Evolutionary conservation across 2,329 filamentous ascomycete species (phyloP).

Genomic region (Drechslerella coelobrocha): DNA sequence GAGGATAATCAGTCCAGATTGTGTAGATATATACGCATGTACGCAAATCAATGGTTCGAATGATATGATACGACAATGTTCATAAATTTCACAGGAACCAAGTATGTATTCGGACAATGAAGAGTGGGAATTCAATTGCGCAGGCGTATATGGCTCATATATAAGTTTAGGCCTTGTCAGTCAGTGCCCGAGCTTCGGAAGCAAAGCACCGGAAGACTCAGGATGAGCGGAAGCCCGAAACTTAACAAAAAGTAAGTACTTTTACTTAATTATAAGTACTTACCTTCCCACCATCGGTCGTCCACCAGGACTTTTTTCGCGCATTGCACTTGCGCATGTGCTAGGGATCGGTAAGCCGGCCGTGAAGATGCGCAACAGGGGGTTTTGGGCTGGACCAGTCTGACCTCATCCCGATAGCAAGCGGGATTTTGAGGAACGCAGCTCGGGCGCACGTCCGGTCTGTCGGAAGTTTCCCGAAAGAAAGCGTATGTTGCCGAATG

Average conservation of each 20-base stretch:
- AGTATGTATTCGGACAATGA: too few species aligned
- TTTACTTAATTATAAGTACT: neutral
- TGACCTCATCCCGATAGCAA: slow-evolving; percentile 40
- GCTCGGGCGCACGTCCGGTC: slow-evolving; percentile 10
- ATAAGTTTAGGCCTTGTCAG: neutral
- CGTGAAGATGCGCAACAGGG: too few species aligned
- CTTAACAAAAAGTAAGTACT: neutral
- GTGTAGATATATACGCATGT: neutral
- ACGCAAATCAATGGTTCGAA: too few species aligned
- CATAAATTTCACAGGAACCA: too few species aligned
- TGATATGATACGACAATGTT: too few species aligned
- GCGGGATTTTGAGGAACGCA: slow-evolving; percentile 38
- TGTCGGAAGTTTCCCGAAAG: slow-evolving; percentile 47
- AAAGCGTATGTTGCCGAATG: slow-evolving; percentile 1
- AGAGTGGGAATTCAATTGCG: neutral
- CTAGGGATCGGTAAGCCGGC: neutral
- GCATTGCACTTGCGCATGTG: neutral
- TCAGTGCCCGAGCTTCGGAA: neutral
- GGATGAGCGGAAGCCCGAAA: neutral
- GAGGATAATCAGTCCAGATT: too few species aligned
- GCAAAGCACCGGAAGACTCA: neutral
- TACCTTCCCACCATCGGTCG: neutral
- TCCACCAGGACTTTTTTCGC: neutral
- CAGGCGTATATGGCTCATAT: too few species aligned
- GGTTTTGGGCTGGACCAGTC: neutral